Base-by-base conservation (phyloP, 2,329 filamentous ascomycete species). In the Fusarium neocosmosporiellum region DNA sequence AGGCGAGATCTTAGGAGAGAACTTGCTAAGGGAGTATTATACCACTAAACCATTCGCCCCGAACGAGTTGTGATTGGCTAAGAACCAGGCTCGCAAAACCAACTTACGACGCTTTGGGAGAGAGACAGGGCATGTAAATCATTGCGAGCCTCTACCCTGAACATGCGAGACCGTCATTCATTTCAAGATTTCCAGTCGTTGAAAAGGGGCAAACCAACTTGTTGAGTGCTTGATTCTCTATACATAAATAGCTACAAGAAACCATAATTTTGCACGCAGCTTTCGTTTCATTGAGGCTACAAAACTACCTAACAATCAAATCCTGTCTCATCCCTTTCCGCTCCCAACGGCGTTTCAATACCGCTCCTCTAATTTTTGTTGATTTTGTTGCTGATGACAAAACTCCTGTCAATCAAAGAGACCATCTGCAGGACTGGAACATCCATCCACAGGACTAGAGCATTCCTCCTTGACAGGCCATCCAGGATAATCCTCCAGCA, bases 1-100 rank as follows among this genome's bases (percentile, higher is more conserved):
- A 50, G 24, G 41, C 29, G 4, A 18, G 6, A n/a, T 29, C 31
- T 37, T 24, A 2, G 11, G 1, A 29, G 8, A 59, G 43, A 55
- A 24, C 18, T 24, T 70, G 58, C 66, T 72, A 72, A 72, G 61
- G 70, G 61, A 68, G 64, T 68, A 68, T 68, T 68, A 67, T 68
- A 67, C 66, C 66, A 67, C 64, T 68, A 68, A 68, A 67, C 66
- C 53, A 57, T 57, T 57, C 53, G 53, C 53, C 31, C 53, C 5
- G 53, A 57, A 57, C 53, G 53, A n/a, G 11, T 57, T 57, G 31
- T 57, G 53, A 57, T 57, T 57, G 53, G 33, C n/a, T 55, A 33
- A 54, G 2, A 33, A 2, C 10, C 3, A 6, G 1, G 1, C 2
- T 1, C 13, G 24, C 46, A 29, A 8, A 53, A 16, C 0, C 6